A percentile compares a stretch with the other conserved stretches of the same genome.
These are phyloP conservation scores for Fraxinus albicans DNA, from an alignment of 305 asterid species.

Conservation along the genomic window DNA sequence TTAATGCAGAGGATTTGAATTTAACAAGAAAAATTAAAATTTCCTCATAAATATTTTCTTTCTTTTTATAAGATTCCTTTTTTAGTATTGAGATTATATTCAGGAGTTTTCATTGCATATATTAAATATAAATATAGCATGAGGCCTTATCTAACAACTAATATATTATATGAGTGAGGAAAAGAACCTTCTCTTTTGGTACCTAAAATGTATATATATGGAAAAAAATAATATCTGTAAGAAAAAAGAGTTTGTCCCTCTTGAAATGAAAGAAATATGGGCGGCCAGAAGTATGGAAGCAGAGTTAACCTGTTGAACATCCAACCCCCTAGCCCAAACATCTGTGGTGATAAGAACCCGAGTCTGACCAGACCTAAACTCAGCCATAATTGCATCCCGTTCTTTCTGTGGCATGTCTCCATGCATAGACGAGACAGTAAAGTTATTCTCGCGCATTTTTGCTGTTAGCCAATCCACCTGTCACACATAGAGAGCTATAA, in stretches of 20 bases:
- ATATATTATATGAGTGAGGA: not conserved
- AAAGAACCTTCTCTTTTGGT: not conserved
- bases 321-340: slow-evolving; percentile 98
- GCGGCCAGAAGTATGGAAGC: not conserved
- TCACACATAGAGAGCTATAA: slow-evolving; percentile 9
- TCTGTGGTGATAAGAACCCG: slow-evolving; percentile 97
- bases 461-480: slow-evolving; percentile 93
- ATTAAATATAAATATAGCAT: not conserved
- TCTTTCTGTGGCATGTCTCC: slow-evolving; percentile 99
- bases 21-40: not conserved
- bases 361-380: slow-evolving; percentile 81
- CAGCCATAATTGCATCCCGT: slow-evolving; percentile 87
- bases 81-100: not conserved
- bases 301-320: slow-evolving; percentile 87
- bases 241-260: not conserved
- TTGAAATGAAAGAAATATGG: not conserved
- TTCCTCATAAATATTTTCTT: not conserved
- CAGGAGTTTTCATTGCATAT: not conserved
- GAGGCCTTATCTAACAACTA: not conserved
- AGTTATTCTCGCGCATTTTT: slow-evolving; percentile 89
- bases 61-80: not conserved
- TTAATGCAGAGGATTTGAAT: not conserved
- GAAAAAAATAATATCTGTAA: not conserved
- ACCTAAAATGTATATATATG: not conserved
- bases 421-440: slow-evolving; percentile 94